A percentile compares a stretch with the other conserved stretches of the same genome.
phyloP scores from a whole-genome alignment of 805 yeast genomes.

The Candida yuanshanica region DNA sequence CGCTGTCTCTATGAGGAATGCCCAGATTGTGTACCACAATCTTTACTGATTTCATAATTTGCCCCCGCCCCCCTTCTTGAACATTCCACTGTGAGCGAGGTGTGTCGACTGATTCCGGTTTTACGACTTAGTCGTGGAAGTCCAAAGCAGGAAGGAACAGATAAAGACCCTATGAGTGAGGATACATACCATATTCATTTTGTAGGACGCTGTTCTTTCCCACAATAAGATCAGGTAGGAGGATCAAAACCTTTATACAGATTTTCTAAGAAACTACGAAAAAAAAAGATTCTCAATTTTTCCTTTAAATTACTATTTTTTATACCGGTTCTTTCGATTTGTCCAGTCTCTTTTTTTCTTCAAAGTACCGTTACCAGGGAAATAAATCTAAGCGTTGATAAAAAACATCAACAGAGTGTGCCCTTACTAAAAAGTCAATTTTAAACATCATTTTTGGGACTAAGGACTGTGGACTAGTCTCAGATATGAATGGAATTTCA shows the following conservation, averaged over 20 bases:
- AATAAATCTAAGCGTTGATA: not conserved
- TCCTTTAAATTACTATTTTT: not conserved
- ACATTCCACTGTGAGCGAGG: not conserved
- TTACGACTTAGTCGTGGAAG: not conserved
- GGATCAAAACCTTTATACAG: not conserved
- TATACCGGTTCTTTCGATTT: conserved; percentile 1
- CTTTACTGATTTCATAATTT: not conserved
- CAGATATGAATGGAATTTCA: not conserved
- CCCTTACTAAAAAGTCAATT: not conserved
- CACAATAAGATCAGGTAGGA: not conserved
- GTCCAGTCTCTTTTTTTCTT: not conserved
- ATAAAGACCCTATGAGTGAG: not conserved
- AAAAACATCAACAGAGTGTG: conserved; percentile 1
- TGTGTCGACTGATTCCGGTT: not conserved
- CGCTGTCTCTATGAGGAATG: not conserved
- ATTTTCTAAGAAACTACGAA: not conserved
- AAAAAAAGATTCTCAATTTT: not conserved
- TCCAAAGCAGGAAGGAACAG: not conserved
- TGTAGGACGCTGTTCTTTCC: not conserved
- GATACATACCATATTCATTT: not conserved
- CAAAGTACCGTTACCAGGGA: not conserved
- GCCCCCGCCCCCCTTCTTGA: not conserved
- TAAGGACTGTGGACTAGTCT: not conserved
- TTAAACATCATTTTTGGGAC: not conserved
- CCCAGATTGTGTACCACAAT: not conserved